These are phyloP conservation scores for Russula sp. DNA, from an alignment of 768 basidiomycete genomes.

Conservation along the genomic window DNA sequence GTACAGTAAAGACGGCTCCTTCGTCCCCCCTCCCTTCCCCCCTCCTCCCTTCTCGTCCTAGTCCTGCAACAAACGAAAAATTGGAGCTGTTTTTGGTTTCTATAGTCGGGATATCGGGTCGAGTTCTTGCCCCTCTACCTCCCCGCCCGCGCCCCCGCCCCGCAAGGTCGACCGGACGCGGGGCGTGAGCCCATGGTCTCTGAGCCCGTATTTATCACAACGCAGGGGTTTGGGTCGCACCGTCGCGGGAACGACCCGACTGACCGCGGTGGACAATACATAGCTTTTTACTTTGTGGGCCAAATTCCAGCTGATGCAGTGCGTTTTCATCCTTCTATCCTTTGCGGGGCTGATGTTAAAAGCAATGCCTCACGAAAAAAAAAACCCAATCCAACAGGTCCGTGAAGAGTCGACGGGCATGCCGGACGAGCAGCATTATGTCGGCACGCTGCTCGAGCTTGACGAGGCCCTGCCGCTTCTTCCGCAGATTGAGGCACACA, in stretches of 20 bases:
- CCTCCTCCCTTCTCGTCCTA: neutral
- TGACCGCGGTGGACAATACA: constrained; percentile 42
- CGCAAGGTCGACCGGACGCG: constrained; percentile 21
- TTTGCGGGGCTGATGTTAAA: neutral
- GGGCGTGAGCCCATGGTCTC: constrained; percentile 27
- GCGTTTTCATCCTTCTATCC: constrained; percentile 23
- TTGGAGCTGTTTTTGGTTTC: neutral
- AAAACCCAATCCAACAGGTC: constrained; percentile 32
- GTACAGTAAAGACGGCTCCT: constrained; percentile 28
- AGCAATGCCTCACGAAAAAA: neutral
- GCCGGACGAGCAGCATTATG: constrained; percentile 49
- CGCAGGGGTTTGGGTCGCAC: constrained; percentile 29
- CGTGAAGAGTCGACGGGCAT: constrained; percentile 48
- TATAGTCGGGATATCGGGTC: constrained; percentile 46
- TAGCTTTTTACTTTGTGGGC: constrained; percentile 52
- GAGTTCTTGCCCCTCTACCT: constrained; percentile 42
- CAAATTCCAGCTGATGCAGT: constrained; percentile 49
- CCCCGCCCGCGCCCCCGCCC: constrained; percentile 38
- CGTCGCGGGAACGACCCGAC: constrained; percentile 2
- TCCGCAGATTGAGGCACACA: constrained; percentile 26
- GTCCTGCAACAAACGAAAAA: no score
- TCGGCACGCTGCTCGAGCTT: constrained; percentile 37
- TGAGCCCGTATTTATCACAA: constrained; percentile 43
- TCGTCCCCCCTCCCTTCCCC: neutral
- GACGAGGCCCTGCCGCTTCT: constrained; percentile 40